Percentiles rank a stretch among this genome's conserved stretches.
phyloP scores from a whole-genome alignment of 345 rosid species.

The Carallia pectinifolia region DNA sequence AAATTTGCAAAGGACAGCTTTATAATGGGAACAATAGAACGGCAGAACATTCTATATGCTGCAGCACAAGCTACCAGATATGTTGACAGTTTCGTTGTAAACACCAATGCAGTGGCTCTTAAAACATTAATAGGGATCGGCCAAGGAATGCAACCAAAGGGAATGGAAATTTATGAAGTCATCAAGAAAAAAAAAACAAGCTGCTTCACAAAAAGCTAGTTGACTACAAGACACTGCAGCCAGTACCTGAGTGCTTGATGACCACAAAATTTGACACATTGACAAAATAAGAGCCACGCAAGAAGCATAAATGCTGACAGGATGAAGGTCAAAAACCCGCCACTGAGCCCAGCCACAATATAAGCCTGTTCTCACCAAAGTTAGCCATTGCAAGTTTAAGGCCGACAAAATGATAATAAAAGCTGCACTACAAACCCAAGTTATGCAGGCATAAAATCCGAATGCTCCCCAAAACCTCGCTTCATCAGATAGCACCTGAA shows the following conservation, averaged over 20 bases:
- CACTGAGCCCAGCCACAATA: conserved; percentile 71
- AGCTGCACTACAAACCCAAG: conserved; percentile 51
- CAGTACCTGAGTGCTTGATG: conserved; percentile 55
- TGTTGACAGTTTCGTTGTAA: too few relatives aligned
- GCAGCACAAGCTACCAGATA: too few relatives aligned
- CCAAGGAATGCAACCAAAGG: too few relatives aligned
- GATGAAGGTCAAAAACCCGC: conserved; percentile 78
- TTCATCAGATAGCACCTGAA: conserved; percentile 68
- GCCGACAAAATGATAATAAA: neutral
- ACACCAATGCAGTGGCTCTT: too few relatives aligned
- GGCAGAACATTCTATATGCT: too few relatives aligned
- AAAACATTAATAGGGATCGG: too few relatives aligned
- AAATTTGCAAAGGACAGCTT: too few relatives aligned
- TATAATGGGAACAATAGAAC: too few relatives aligned
- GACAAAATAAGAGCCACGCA: conserved; percentile 70
- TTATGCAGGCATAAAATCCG: conserved; percentile 67
- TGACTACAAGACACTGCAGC: conserved; percentile 6
- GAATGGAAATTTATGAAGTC: neutral
- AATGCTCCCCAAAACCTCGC: conserved; percentile 99
- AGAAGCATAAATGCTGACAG: conserved; percentile 65
- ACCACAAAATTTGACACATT: conserved; percentile 46
- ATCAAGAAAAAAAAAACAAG: neutral
- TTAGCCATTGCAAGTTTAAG: conserved; percentile 25
- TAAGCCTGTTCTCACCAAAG: conserved; percentile 59
- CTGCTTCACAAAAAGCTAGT: neutral